Base-by-base conservation (phyloP, 2,329 filamentous ascomycete genomes). In the Pestalotiopsis sp. region DNA sequence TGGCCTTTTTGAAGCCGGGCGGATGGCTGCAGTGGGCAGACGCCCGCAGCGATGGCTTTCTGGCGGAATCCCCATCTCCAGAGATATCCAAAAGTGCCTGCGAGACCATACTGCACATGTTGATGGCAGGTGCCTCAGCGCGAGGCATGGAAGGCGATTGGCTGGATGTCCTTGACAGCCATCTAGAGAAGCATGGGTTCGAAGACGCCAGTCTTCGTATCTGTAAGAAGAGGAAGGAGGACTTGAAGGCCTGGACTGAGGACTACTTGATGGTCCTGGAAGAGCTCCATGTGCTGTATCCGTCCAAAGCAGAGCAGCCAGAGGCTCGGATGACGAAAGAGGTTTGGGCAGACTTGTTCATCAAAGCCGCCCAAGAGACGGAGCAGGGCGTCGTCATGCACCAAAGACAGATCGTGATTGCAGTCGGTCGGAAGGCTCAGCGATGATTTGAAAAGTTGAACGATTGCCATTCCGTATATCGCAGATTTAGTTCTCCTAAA, bases 21-120 rank as follows among this genome's bases (percentile, higher is more conserved):
- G 73, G 73, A 1, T 75, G 57, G 36, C 4, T 76, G 3, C 74
- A 76, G 31, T 76, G 73, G 74, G 74, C 75, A 14, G 74, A 76
- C 20, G 65, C 63, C 1, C 65, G 69, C 1, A 69, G 52, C 2
- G 69, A 73, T 4, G 65, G 4, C n/a, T 72, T 69, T 52, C 11
- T 71, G 6, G 59, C 74, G 9, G 68, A 74, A 5, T 36, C 59
- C 11, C 59, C 59, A 5, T 40, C 59, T 12, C 59, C 59, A 11
- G 17, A 36, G 23, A 13, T 49, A 11, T 63, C 66, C 38, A 70
- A 62, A 17, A n/a, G 41, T 9, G 66, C 70, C n/a, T 72, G 69
- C 36, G 62, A 71, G 6, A 73, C 68, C 7, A 70, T 74, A 14
- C n/a, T 65, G 1, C 66, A 72, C 2, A 38, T 71, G 17, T n/a